Base-by-base conservation (phyloP, 345 rosid species). In the Linum lewisii region DNA sequence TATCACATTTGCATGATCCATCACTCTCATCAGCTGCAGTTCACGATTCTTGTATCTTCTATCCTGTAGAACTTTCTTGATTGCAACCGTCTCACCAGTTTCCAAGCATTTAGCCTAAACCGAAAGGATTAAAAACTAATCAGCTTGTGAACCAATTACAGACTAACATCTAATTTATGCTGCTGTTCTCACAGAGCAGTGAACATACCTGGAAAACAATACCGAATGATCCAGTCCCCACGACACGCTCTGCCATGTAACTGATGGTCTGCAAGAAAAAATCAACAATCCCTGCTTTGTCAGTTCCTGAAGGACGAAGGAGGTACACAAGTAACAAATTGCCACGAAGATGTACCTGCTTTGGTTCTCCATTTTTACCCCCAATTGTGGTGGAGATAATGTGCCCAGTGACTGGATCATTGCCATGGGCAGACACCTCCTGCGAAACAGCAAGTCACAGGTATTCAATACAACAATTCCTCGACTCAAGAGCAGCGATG, bases 161-260 rank as follows among this genome's bases (percentile, higher is more conserved):
- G 44, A 5, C 1, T 4, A 29, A 32, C 5, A 2, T 19, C 38
- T 22, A 23, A 18, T 21, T 23, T 10, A 2, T 21, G 5, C 11
- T 4, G 8, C 1, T 7, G 11, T 10, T 0, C 26, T 2, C 1
- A 6, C 24, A 23, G 52, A 25, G 6, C 59, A n/a, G 15, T 25
- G 3, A 24, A 5, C 18, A 18, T 38, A 88, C 96, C 93, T 83
- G 90, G 54, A 85, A 85, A 36, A 88, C 96, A 56, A 82, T 76
- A 58, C 96, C 96, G 66, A 88, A 88, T 47, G 96, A 85, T 32
- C 93, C 96, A 51, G 78, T 79, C 25, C 92, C 96, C 45, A 88
- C 87, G 58, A 80, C 84, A 58, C 88, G 90, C 69, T 88, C 92
- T 1, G 92, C 90, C 96, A 85, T 85, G 81, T 88, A 88, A 73